Base-by-base conservation (phyloP, 768 basidiomycete species). In the Trametes maxima region DNA sequence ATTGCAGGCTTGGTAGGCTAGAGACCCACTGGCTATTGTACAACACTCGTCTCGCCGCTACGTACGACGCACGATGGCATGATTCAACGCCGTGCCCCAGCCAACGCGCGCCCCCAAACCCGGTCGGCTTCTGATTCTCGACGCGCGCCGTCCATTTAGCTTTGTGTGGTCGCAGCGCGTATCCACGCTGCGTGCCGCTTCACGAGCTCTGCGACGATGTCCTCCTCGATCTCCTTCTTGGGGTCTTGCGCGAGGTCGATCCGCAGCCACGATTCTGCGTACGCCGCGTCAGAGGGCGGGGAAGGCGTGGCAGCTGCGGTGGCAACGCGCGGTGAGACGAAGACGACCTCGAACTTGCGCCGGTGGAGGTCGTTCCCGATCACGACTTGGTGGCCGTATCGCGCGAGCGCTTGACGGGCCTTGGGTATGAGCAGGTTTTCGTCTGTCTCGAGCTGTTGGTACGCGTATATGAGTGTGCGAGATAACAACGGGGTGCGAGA, bases 331-430 rank as follows among this genome's bases (percentile, higher is more conserved):
- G 71, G 85, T 19, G 91, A 90, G 33, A 99, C 89, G 69, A 98
- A 90, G 5, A 96, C 92, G 57, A 99, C 96, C 72, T 95, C 90
- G 64, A 83, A 83, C 73, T 99, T 99, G 54, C 97, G 85, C 39
- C 84, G 83, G 69, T 95, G 85, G n/a, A 99, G 85, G 62, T 94
- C 90, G 74, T 99, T 99, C 19, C 94, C 97, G 63, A 99, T 93
- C 54, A 99, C 97, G 28, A 97, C 87, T 71, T 98, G 95, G 72
- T 98, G 97, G 1, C 95, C 95, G 73, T 98, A 99, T 24, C 95
- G 85, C 61, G 94, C 88, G 36, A 98, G 83, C 1, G 97, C 93
- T 10, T 82, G 83, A 16, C 87, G 83, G 0, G 95, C 89, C 79
- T 99, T 99, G 33, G 97, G 96, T 59, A 98, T 82, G 21, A 99